phyloP scores from a whole-genome alignment of 495 filamentous ascomycete genomes.

The Thermothielavioides terrestris region DNA sequence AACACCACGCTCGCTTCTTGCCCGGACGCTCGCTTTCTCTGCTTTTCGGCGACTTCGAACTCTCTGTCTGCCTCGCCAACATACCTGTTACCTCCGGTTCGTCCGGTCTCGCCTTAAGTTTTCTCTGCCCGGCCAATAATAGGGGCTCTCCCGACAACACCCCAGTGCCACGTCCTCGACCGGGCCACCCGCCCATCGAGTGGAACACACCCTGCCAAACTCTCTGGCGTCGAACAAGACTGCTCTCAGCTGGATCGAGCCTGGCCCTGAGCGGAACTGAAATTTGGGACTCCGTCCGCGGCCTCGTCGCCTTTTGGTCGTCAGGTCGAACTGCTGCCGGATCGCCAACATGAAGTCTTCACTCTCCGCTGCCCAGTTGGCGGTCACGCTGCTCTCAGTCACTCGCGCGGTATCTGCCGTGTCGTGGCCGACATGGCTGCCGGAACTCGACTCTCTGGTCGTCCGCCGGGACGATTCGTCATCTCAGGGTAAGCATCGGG shows the following conservation, averaged over 20 bases:
- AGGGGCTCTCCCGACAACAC: conserved; percentile 19
- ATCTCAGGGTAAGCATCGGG: conserved; percentile 1
- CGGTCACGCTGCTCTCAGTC: conserved; percentile 29
- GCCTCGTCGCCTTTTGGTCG: not conserved
- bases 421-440: conserved; percentile 30
- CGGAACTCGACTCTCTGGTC: conserved; percentile 30
- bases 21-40: conserved; percentile 13
- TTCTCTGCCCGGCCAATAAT: conserved; percentile 18
- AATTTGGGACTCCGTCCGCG: not conserved
- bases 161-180: conserved; percentile 15
- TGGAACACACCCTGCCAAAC: conserved; percentile 12
- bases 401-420: conserved; percentile 26
- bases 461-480: conserved; percentile 29
- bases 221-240: conserved; percentile 21
- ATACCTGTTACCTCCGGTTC: not conserved
- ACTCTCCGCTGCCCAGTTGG: conserved; percentile 22
- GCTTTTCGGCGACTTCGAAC: not conserved
- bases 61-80: not conserved
- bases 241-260: not conserved
- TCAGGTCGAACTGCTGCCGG: not conserved
- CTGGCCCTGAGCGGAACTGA: not conserved
- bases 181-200: conserved; percentile 7
- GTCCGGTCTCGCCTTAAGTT: conserved; percentile 8
- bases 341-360: conserved; percentile 19
- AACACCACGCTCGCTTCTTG: conserved; percentile 19